A percentile compares a stretch with the other conserved stretches of the same genome.
Conservation (phyloP, 805 yeast genomes). For the Candida namnaoensis region DNA sequence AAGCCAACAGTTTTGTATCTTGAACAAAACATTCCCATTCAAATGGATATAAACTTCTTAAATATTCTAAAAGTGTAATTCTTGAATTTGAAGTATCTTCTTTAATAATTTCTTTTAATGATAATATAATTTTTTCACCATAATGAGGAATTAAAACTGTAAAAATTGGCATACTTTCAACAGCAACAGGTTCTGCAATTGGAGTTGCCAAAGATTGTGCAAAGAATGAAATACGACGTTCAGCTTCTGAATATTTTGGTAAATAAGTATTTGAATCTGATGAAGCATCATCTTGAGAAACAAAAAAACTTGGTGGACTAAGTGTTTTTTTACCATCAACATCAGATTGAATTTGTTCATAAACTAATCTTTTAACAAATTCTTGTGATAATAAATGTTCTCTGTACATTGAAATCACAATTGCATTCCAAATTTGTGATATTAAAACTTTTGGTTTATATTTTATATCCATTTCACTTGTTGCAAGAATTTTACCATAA, state of each 20-base stretch:
- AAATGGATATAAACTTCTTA: conserved; percentile 58
- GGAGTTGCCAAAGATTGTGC: conserved; percentile 88
- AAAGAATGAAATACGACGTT: conserved; percentile 75
- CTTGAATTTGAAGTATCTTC: conserved; percentile 49
- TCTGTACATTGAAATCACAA: conserved; percentile 74
- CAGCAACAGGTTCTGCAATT: conserved; percentile 61
- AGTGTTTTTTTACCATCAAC: conserved; percentile 30
- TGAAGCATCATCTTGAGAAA: conserved; percentile 75
- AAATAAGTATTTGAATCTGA: conserved; percentile 52
- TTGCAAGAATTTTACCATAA: conserved; percentile 51
- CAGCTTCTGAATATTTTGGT: conserved; percentile 64
- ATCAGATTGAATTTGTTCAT: conserved; percentile 26
- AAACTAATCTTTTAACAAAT: conserved; percentile 58
- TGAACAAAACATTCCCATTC: conserved; percentile 81
- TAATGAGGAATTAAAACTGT: conserved; percentile 86
- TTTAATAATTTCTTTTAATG: conserved; percentile 69
- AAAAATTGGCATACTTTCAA: conserved; percentile 70
- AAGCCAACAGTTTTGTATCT: conserved; percentile 61
- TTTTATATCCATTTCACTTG: conserved; percentile 27
- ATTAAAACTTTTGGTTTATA: conserved; percentile 45
- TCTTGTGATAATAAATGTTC: conserved; percentile 73
- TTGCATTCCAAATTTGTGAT: conserved; percentile 76
- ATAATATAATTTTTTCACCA: conserved; percentile 69
- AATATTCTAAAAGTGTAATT: conserved; percentile 81
- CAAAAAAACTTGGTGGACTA: conserved; percentile 71